A percentile compares a stretch with the other conserved stretches of the same genome.
These are phyloP conservation scores for Gossypium lobatum DNA, from an alignment of 441 rosid genomes.

Conservation along the genomic window DNA sequence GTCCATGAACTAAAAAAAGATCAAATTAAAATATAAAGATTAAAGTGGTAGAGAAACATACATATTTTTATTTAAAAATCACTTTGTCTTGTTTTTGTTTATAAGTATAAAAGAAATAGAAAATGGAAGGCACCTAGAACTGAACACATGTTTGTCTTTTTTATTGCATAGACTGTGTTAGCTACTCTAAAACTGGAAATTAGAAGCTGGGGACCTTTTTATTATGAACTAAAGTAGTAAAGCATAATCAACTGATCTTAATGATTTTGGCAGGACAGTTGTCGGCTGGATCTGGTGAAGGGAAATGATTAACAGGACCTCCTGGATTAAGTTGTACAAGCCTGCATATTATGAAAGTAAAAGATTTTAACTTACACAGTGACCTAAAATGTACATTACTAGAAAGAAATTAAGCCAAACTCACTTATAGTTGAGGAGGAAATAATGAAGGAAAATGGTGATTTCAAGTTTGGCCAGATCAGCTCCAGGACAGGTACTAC, in stretches of 20 bases:
- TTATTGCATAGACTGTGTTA: too few relatives aligned
- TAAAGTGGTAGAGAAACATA: too few relatives aligned
- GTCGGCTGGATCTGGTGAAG: not conserved
- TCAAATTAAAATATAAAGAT: too few relatives aligned
- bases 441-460: not conserved
- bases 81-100: too few relatives aligned
- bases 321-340: slow-evolving; percentile 1
- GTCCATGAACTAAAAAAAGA: too few relatives aligned
- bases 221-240: too few relatives aligned
- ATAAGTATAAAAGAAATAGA: too few relatives aligned
- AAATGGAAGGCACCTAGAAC: too few relatives aligned
- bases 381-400: not conserved
- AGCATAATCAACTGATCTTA: not conserved
- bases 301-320: not conserved
- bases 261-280: not conserved
- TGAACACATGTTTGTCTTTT: too few relatives aligned
- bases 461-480: slow-evolving; percentile 33
- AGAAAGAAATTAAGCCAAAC: not conserved
- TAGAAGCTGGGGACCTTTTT: too few relatives aligned
- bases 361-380: not conserved
- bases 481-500: slow-evolving; percentile 31
- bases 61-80: too few relatives aligned
- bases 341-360: not conserved
- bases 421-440: not conserved
- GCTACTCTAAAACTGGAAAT: too few relatives aligned